These are phyloP conservation scores for Hibiscus trionum DNA, from an alignment of 345 rosid genomes.

Conservation along the genomic window DNA sequence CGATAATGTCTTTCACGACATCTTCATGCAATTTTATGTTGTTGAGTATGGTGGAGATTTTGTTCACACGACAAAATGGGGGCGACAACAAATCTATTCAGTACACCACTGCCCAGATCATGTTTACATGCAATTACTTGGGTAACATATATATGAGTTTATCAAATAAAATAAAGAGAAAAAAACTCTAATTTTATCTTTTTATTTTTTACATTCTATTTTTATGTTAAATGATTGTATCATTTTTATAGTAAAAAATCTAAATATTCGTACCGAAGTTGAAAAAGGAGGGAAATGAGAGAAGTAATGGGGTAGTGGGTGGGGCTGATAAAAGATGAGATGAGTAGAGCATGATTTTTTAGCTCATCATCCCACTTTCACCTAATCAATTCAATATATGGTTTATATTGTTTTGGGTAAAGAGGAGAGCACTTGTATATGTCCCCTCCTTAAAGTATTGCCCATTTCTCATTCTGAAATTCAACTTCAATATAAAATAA, in stretches of 20 bases:
- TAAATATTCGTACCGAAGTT: too few species aligned
- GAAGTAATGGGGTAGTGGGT: too few species aligned
- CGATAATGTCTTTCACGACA: not conserved
- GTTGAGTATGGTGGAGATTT: not conserved
- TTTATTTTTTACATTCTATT: too few species aligned
- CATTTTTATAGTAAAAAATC: too few species aligned
- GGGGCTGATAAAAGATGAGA: too few species aligned
- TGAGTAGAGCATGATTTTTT: not conserved
- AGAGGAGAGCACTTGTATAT: not conserved
- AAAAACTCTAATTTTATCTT: too few species aligned
- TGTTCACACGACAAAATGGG: not conserved
- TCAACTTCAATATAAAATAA: not conserved
- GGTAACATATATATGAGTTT: too few species aligned
- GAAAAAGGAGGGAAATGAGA: too few species aligned
- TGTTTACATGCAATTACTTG: constrained; percentile 1
- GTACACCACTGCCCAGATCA: constrained; percentile 5
- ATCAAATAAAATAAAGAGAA: too few species aligned
- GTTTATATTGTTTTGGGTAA: not conserved
- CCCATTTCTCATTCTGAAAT: not conserved
- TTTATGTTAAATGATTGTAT: too few species aligned
- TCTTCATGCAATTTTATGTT: not conserved
- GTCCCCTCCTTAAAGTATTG: not conserved
- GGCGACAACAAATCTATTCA: constrained; percentile 1
- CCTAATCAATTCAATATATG: not conserved
- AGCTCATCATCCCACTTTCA: not conserved